Evolutionary conservation across 31 red algal species (phyloP), one percentile per base, ranked within the genome.

Genomic region (Endocladia muricata): DNA sequence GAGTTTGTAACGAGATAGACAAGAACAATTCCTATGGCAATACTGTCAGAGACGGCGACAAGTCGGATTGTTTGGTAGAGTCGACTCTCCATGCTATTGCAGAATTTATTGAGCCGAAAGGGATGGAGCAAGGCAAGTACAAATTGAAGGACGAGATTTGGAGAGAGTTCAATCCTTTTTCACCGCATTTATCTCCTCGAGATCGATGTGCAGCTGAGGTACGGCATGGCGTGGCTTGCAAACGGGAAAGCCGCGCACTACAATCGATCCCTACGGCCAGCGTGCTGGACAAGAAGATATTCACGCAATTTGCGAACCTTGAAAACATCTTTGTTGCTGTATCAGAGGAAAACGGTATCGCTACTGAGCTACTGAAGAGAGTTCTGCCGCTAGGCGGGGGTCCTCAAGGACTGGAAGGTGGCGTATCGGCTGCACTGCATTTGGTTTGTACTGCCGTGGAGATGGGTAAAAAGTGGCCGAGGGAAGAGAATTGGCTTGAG

Each of bases 121-220:
- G 73, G 26, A 87, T 96, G 87, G 82, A 96, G 77, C 93, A 96
- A 36, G 93, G 93, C 9, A 64, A 36, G 31, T 96, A 96, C 60
- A 52, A 38, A 1, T 55, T 96, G 22, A 83, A 74, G 31, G 82
- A 83, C 30, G 48, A 59, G 3, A 42, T 76, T 7, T 96, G 93
- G 93, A 29, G 36, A 36, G 73, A 87, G 61, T 96, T 88, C 76
- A 88, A 96, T 81, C 93, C 86, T 21, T 96, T 96, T 79, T 26
- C 38, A 40, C 82, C 93, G 31, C 93, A 91, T 37, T 61, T 83
- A 13, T 73, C 78, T 25, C 52, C 56, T 7, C 48, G 71, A 31
- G 93, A 96, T 30, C 61, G 71, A 43, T 55, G 61, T 22, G 81
- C 66, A 4, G 87, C 93, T 22, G 82, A 87, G 51, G 68, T 91